These are phyloP conservation scores for Pistacia atlantica DNA, from an alignment of 345 rosid genomes.

Conservation along the genomic window DNA sequence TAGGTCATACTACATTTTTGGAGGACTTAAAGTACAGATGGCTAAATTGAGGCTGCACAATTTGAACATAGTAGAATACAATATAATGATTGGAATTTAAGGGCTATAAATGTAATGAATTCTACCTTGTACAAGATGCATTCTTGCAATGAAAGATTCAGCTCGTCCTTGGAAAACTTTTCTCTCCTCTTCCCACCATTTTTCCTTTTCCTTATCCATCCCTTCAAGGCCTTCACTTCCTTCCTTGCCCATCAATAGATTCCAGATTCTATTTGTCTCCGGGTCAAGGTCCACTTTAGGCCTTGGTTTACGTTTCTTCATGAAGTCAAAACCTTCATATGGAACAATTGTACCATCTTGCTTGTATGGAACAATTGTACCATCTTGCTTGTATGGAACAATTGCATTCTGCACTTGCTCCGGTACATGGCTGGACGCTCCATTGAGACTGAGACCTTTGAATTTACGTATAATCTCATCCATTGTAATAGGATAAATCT, in stretches of 20 bases:
- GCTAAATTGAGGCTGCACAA: neutral
- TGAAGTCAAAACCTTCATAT: constrained; percentile 35
- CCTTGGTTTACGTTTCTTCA: constrained; percentile 63
- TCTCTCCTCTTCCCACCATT: constrained; percentile 91
- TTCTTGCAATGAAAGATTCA: constrained; percentile 84
- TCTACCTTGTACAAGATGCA: constrained; percentile 97
- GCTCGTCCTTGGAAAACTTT: constrained; percentile 75
- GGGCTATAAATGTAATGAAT: constrained; percentile 8
- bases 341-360: constrained; percentile 67
- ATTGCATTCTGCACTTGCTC: constrained; percentile 55
- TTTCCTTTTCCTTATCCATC: constrained; percentile 52
- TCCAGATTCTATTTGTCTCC: constrained; percentile 87
- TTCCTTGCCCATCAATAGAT: constrained; percentile 80
- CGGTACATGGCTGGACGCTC: constrained; percentile 29
- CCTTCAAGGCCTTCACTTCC: constrained; percentile 48
- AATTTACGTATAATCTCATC: constrained; percentile 53
- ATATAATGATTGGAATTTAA: constrained; percentile 4
- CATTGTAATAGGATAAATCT: constrained; percentile 26
- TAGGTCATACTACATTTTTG: neutral
- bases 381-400: constrained; percentile 58
- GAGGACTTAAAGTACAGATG: neutral
- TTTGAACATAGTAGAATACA: neutral
- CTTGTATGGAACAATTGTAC: constrained; percentile 56
- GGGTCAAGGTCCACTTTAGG: constrained; percentile 91
- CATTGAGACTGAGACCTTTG: constrained; percentile 46